Conservation (phyloP, 192 early-diverging fungal species). For the Allomyces arbusculus region DNA sequence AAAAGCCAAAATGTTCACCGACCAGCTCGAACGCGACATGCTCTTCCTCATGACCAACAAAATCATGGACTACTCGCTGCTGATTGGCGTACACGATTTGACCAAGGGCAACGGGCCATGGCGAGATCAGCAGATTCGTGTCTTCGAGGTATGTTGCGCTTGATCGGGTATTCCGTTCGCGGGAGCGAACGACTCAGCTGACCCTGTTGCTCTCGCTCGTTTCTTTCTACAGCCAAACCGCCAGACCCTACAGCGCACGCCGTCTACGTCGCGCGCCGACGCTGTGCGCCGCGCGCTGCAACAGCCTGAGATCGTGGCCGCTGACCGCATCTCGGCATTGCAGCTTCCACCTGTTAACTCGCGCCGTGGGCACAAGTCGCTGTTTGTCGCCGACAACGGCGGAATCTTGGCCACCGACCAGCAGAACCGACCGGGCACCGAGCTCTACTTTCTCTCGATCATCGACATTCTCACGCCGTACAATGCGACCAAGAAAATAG, state of each 20-base stretch:
- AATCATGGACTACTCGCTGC: slow-evolving; percentile 98
- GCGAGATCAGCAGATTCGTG: no score
- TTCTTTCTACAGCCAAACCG: background rate
- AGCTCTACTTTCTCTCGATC: slow-evolving; percentile 86
- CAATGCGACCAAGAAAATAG: slow-evolving; percentile 65
- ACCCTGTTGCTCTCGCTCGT: no score
- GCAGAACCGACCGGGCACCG: slow-evolving; percentile 36
- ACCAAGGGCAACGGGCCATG: slow-evolving; percentile 46
- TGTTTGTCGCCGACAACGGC: slow-evolving; percentile 81
- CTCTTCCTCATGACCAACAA: slow-evolving; percentile 12
- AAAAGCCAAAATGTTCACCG: slow-evolving; percentile 54
- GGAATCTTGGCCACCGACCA: slow-evolving; percentile 63
- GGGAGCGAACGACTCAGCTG: no score
- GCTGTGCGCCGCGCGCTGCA: background rate
- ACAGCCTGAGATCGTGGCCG: background rate
- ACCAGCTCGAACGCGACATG: slow-evolving; percentile 76
- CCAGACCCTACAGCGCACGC: background rate
- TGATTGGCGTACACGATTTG: slow-evolving; percentile 80
- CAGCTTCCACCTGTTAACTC: background rate
- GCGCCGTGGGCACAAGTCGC: slow-evolving; percentile 19
- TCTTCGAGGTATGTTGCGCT: no score
- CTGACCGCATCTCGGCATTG: background rate
- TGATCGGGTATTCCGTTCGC: no score
- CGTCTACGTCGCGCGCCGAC: background rate
- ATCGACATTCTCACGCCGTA: slow-evolving; percentile 98